Evolutionary conservation across 495 filamentous ascomycete species (phyloP).

Genomic region (Aspergillus bridgeri): DNA sequence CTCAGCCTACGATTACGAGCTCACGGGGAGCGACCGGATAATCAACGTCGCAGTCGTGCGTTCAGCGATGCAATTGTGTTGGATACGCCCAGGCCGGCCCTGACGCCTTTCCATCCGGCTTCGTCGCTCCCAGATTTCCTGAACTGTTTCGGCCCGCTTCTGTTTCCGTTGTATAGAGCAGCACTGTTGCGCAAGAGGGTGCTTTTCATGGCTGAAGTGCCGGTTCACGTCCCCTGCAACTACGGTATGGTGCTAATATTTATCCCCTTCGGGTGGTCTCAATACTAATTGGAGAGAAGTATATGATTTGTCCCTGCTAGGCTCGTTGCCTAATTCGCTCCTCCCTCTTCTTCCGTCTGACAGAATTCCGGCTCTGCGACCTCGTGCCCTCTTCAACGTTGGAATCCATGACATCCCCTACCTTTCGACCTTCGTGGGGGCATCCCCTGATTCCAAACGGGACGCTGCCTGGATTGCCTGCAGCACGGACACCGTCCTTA

Average conservation of each 20-base stretch:
- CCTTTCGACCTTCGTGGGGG: conserved; percentile 48
- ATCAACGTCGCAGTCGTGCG: conserved; percentile 27
- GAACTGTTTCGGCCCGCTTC: conserved; percentile 80
- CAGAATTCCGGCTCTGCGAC: conserved; percentile 51
- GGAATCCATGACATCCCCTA: conserved; percentile 90
- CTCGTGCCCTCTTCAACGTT: conserved; percentile 84
- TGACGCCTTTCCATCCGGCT: conserved; percentile 81
- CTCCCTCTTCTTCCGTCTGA: conserved; percentile 53
- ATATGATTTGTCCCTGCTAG: conserved; percentile 88
- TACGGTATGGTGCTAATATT: conserved; percentile 61
- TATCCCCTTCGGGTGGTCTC: neutral
- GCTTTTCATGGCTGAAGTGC: conserved; percentile 76
- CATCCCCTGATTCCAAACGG: conserved; percentile 38
- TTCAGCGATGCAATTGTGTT: conserved; percentile 50
- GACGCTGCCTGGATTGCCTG: conserved; percentile 84
- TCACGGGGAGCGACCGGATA: conserved; percentile 35
- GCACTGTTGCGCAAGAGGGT: conserved; percentile 85
- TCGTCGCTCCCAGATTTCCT: conserved; percentile 73
- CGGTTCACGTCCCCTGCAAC: conserved; percentile 80
- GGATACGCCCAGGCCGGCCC: conserved; percentile 62
- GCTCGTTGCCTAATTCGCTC: conserved; percentile 67
- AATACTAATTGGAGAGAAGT: conserved; percentile 50
- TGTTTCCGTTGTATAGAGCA: conserved; percentile 89
- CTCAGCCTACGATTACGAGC: conserved; percentile 47
- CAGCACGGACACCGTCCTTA: conserved; percentile 88